Evolutionary conservation across 208 protist genomes (phyloP).

Genomic region (Wallacemonas sp.): DNA sequence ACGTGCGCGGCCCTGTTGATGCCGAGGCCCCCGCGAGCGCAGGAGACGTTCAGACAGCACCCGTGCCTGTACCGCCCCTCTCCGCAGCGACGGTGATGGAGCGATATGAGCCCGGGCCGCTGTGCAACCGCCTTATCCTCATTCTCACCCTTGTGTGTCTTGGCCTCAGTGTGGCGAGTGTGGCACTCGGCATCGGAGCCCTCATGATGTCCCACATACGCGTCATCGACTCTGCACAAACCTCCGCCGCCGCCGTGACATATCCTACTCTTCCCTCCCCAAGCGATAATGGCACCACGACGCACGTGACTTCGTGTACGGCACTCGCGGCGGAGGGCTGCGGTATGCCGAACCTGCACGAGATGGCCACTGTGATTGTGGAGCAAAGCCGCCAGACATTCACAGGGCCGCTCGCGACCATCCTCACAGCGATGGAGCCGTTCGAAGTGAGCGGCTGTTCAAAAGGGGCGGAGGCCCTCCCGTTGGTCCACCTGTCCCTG

Average conservation of each 20-base stretch:
- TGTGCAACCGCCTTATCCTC: background rate
- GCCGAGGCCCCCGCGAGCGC: background rate
- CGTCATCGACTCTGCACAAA: background rate
- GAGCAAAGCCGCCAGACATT: background rate
- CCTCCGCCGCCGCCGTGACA: background rate
- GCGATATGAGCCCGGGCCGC: background rate
- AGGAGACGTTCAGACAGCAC: no score
- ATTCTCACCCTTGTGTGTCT: background rate
- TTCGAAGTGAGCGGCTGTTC: background rate
- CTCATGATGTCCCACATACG: conserved; percentile 1
- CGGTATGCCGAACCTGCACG: background rate
- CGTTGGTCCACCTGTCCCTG: background rate
- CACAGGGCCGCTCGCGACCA: background rate
- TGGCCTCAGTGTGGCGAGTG: background rate
- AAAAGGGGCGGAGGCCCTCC: background rate
- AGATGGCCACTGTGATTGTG: background rate
- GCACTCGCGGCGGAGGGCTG: background rate
- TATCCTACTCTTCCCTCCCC: background rate
- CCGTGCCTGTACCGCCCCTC: no score
- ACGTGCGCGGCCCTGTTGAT: background rate
- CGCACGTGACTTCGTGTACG: background rate
- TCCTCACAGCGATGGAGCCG: background rate
- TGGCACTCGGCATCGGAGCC: conserved; percentile 3
- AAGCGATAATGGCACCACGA: background rate
- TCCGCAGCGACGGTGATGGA: background rate